A percentile compares a stretch with the other conserved stretches of the same genome.
Conservation (phyloP, 2,329 filamentous ascomycete species). For the Cytospora piceicola region DNA sequence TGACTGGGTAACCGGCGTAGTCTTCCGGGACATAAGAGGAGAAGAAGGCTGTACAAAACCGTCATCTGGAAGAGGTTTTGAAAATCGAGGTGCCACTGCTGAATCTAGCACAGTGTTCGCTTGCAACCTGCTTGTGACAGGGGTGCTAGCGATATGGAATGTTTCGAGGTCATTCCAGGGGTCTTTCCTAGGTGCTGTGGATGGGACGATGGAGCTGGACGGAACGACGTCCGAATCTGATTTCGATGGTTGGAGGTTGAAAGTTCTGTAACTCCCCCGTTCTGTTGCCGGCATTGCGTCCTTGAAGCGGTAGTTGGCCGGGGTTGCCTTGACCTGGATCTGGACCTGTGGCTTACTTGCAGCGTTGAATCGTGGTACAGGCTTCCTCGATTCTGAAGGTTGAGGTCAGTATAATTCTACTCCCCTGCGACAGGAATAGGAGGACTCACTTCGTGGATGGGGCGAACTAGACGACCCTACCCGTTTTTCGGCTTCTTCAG, state of each 20-base stretch:
- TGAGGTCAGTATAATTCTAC: constrained; percentile 9
- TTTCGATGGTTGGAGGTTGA: constrained; percentile 20
- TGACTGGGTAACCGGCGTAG: constrained; percentile 4
- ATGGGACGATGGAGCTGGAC: constrained; percentile 36
- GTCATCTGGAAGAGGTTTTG: constrained; percentile 8
- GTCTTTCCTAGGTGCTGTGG: constrained; percentile 33
- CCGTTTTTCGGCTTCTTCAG: constrained; percentile 68
- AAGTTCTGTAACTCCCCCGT: constrained; percentile 35
- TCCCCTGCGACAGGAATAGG: neutral
- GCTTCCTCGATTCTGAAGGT: constrained; percentile 56
- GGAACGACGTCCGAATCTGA: constrained; percentile 18
- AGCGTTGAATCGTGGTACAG: constrained; percentile 44
- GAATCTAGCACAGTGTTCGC: constrained; percentile 35
- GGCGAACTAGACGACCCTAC: constrained; percentile 49
- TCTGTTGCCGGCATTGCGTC: constrained; percentile 49
- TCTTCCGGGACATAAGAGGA: constrained; percentile 30
- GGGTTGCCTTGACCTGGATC: constrained; percentile 62
- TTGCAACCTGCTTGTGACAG: constrained; percentile 31
- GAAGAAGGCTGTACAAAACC: constrained; percentile 31
- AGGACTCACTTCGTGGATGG: constrained; percentile 53
- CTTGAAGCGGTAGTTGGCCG: constrained; percentile 57
- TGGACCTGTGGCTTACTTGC: constrained; percentile 40
- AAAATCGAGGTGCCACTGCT: constrained; percentile 7
- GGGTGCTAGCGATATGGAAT: constrained; percentile 33
- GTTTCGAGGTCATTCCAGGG: constrained; percentile 25